A percentile compares a stretch with the other conserved stretches of the same genome.
Conservation (phyloP, 1,284 basidiomycete genomes). For the Amylostereum areolatum region DNA sequence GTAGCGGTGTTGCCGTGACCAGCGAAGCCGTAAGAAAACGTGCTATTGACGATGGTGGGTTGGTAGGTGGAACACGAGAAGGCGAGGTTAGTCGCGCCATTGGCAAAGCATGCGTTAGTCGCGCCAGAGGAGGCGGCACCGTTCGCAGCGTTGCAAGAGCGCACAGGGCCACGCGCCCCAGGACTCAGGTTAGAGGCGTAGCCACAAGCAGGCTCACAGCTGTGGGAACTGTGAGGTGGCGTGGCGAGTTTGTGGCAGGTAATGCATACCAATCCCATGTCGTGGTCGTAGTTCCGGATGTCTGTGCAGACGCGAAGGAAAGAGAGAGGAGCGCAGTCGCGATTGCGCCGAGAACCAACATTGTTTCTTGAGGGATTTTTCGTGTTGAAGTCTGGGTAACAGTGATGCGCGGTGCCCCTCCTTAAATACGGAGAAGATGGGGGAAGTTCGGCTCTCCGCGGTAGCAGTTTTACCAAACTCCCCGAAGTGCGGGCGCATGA, state of each 20-base stretch:
- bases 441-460: too few species aligned
- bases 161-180: conserved; percentile 14
- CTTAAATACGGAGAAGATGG: too few species aligned
- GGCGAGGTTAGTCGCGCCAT: conserved; percentile 9
- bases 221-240: background rate
- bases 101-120: conserved; percentile 17
- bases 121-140: conserved; percentile 11
- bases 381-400: too few species aligned
- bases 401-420: too few species aligned
- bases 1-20: conserved; percentile 18
- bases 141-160: conserved; percentile 14
- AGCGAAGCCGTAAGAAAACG: conserved; percentile 18
- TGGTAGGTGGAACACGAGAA: conserved; percentile 18
- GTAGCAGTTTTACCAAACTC: too few species aligned
- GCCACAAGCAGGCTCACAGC: conserved; percentile 17
- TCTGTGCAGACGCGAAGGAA: conserved; percentile 3
- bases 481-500: too few species aligned
- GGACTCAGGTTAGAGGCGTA: conserved; percentile 13
- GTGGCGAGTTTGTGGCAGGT: too few species aligned
- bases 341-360: too few species aligned
- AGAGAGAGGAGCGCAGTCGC: too few species aligned
- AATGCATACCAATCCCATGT: conserved; percentile 15
- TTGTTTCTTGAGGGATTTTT: too few species aligned
- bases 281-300: conserved; percentile 14
- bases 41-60: conserved; percentile 18